Base-by-base conservation (phyloP, 352 stramenopile genomes). In the Phytophthora meadii region DNA sequence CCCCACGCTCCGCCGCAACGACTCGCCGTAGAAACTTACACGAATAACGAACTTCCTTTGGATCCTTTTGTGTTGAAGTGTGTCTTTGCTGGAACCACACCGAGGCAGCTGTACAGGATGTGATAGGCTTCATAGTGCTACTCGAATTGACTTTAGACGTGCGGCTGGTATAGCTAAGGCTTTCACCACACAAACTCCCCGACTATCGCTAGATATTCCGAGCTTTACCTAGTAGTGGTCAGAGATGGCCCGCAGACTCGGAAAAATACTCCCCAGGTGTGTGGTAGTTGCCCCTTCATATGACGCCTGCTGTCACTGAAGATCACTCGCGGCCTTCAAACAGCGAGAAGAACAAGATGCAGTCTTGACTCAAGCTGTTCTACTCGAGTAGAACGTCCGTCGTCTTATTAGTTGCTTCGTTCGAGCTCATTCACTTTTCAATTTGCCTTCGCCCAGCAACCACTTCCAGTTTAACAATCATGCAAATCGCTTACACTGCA, bases 1-100 rank as follows among this genome's bases (percentile, higher is more conserved):
- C 62, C 82, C 85, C 39, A 95, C 87, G 6, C 56, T 91, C 42
- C 83, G 85, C 11, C 76, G 84, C 28, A 36, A 36, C 30, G 80
- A 77, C 46, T 78, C 72, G 4, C 45, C 66, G 11, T 74, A 69
- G 34, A 19, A 51, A 32, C 5, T 22, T 19, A 19, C 19, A 19
- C 19, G 19, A 19, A 19, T 19, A 19, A 19, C 34, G 14, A 40
- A 40, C 10, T 9, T 40, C 34, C 14, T 14, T 14, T 40, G 0
- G 3, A 7, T 30, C 27, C 5, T 30, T 4, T 7, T 30, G 27
- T 30, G 5, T 30, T 30, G 27, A 6, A 7, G 3, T 30, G 4
- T 30, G 1, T 30, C 27, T 30, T 30, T 30, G 27, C 27, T 30
- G 27, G 27, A 30, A 30, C 27, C 27, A 8, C 27, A 30, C 4